These are phyloP conservation scores for Microthlaspi erraticum DNA, from an alignment of 345 rosid genomes.

Conservation along the genomic window DNA sequence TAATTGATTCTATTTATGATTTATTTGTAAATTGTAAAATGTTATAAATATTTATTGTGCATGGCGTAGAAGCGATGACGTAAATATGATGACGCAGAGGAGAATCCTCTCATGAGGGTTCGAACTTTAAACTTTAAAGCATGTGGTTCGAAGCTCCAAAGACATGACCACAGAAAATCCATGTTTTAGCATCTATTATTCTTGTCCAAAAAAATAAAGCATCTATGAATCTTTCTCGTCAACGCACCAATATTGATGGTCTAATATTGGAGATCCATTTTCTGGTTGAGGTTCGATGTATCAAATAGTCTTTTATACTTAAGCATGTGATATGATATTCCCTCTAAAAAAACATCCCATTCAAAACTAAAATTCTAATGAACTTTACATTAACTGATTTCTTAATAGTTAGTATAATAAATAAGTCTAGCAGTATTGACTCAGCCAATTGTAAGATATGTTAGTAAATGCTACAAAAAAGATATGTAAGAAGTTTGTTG, in stretches of 20 bases:
- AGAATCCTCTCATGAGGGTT: constrained; percentile 29
- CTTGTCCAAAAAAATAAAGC: too few relatives aligned
- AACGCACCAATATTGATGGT: constrained; percentile 1
- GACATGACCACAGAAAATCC: constrained; percentile 6
- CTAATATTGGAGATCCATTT: constrained; percentile 25
- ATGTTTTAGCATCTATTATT: constrained; percentile 26
- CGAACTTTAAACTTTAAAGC: constrained; percentile 37
- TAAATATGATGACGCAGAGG: constrained; percentile 33
- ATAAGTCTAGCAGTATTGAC: neutral
- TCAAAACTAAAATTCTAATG: constrained; percentile 1
- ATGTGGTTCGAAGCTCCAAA: constrained; percentile 35
- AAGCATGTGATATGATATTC: constrained; percentile 19
- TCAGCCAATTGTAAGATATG: neutral
- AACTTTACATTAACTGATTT: neutral
- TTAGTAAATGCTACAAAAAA: neutral
- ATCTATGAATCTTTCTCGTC: constrained; percentile 27
- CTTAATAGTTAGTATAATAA: neutral
- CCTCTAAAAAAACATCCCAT: constrained; percentile 11
- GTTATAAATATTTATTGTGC: neutral
- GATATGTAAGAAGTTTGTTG: neutral
- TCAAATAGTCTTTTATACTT: constrained; percentile 24
- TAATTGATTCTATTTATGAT: neutral
- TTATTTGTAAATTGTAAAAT: neutral
- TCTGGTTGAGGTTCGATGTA: constrained; percentile 28
- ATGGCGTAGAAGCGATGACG: constrained; percentile 32